Base-by-base conservation (phyloP, 257 asterid species). In the Salvia splendens region DNA sequence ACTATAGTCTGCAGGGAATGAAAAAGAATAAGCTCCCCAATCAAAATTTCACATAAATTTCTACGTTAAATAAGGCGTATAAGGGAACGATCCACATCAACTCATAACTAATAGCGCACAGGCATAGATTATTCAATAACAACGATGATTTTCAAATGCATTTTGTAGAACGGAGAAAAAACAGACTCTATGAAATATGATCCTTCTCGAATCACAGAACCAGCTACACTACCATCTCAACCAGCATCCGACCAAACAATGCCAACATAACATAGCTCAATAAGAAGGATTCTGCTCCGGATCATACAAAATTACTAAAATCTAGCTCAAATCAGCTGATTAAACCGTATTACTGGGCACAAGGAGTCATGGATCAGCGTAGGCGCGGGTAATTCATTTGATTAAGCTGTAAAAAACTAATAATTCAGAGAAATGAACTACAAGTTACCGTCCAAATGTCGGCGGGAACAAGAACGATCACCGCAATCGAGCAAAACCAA, bases 381-480 rank as follows among this genome's bases (percentile, higher is more conserved):
- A 43, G 12, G 12, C 15, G 30, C 8, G 6, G 43, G 40, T 16
- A 60, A 43, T 24, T 17, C 56, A 72, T 55, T 36, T 12, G 20
- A 32, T 51, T 60, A 48, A 9, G 61, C 78, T 28, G 63, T 63
- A 42, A 59, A 69, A 65, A 9, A 15, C 12, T 35, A 12, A 61
- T 36, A 58, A 12, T 45, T 17, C 15, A 24, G 5, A 15, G 6
- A 3, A 73, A 30, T 65, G 70, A 47, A 64, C 35, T 45, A 55
- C 41, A 76, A 59, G 3, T 64, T 84, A 94, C 99, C 91, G 96
- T 88, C 99, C 96, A 94, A 79, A 94, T 87, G 73, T 94, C 99
- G 42, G 99, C 99, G 5, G 99, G 99, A 17, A 94, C 99, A n/a
- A 94, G 96, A 83, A 89, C 84, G 82, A 94, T 94, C 78, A 94